Evolutionary conservation across 2,329 filamentous ascomycete species (phyloP).

Genomic region (Huntiella decipiens): DNA sequence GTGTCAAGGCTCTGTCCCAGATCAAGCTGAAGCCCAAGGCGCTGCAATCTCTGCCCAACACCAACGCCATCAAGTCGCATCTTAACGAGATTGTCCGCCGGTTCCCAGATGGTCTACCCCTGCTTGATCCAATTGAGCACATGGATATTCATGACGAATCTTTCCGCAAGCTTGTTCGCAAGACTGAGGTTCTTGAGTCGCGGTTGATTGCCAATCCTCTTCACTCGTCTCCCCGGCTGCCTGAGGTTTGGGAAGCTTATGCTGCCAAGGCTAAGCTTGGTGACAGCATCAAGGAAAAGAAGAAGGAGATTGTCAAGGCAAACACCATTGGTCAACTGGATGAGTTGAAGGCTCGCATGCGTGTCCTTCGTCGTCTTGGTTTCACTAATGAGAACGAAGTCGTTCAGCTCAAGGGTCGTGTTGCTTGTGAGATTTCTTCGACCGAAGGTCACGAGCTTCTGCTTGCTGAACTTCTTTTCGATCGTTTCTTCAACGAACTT

Average conservation of each 20-base stretch:
- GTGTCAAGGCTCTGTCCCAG: slow-evolving; percentile 68
- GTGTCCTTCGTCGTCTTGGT: slow-evolving; percentile 77
- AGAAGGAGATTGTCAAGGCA: slow-evolving; percentile 70
- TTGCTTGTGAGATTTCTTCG: slow-evolving; percentile 93
- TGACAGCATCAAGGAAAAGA: slow-evolving; percentile 69
- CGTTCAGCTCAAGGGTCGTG: slow-evolving; percentile 88
- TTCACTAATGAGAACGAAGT: slow-evolving; percentile 95
- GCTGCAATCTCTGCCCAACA: slow-evolving; percentile 7
- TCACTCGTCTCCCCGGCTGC: slow-evolving; percentile 71
- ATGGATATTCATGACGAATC: slow-evolving; percentile 86
- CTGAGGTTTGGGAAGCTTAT: slow-evolving; percentile 75
- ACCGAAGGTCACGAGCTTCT: slow-evolving; percentile 80
- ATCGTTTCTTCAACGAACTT: slow-evolving; percentile 94
- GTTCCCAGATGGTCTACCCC: slow-evolving; percentile 79
- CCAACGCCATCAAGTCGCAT: slow-evolving; percentile 40
- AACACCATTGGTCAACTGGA: slow-evolving; percentile 84
- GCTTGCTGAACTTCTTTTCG: slow-evolving; percentile 82
- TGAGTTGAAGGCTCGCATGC: slow-evolving; percentile 88
- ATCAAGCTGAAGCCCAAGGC: slow-evolving; percentile 37
- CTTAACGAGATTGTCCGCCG: slow-evolving; percentile 65
- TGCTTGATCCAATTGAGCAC: slow-evolving; percentile 84
- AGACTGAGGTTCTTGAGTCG: slow-evolving; percentile 93
- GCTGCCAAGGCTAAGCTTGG: slow-evolving; percentile 56
- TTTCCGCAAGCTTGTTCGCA: slow-evolving; percentile 82
- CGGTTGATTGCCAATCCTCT: slow-evolving; percentile 74